Evolutionary conservation across 73 alveolate species (phyloP), one percentile per base, ranked within the genome.

Genomic region (Tetrahymena borealis): DNA sequence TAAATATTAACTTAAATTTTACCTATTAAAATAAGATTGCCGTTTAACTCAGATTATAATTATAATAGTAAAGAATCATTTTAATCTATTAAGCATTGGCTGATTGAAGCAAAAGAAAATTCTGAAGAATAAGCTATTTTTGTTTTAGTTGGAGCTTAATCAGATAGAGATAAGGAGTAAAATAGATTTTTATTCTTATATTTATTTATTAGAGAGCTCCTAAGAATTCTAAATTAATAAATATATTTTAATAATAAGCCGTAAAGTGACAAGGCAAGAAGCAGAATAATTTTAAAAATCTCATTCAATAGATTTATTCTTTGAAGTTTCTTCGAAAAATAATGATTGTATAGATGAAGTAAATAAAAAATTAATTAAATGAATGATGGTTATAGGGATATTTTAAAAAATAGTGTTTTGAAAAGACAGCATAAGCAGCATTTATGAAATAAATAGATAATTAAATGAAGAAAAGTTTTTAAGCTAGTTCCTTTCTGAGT

Each of bases 101-200:
- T 95, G 18, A 4, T 24, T 20, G 96, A 95, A 90, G 96, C 95
- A 33, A 93, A 40, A 42, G 95, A 97, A 77, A 97, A 97, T 90
- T 97, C 99, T 13, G 94, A 96, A 31, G 97, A 96, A 31, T 93
- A 93, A 93, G 95, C 96, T 32, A 94, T 93, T 39, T 95, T 94
- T 93, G 97, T 97, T 7, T 94, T 97, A 2, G 98, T 97, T 38
- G 99, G 99, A n/a, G 97, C 98, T 40, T 94, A 97, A 90, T 92
- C 93, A n/a, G 99, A 97, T 96, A 94, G 93, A 78, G 97, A 93
- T 33, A 97, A 95, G 36, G 95, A 96, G 95, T 93, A 93, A 13
- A 6, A 32, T 10, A 7, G 4, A 91, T 32, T 4, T 60, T 32
- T 32, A n/a, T 91, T n/a, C 35, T 10, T 40, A 40, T 16, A 18